Evolutionary conservation across 805 yeast genomes (phyloP), one percentile per base, ranked within the genome.

Genomic region (Yarrowia sp.): DNA sequence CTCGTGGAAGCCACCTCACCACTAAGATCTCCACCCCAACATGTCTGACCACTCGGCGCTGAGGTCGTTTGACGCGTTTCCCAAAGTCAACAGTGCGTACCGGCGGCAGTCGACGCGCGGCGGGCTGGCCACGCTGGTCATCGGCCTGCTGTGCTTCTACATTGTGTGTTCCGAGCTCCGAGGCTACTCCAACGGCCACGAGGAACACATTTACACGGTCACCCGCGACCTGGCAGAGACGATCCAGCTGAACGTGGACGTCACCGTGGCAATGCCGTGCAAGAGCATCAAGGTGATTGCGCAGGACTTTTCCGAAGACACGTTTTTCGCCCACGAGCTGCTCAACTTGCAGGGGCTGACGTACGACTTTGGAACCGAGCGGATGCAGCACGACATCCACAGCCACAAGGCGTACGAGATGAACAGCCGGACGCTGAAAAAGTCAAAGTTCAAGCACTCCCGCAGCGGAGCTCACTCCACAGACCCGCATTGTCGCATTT

Each of bases 121-220:
- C 42, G 93, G 95, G 5, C 75, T 85, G 17, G 85, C 92, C 15
- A 87, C 97, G 0, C 71, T 91, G 4, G 50, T 89, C 58, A 86
- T 92, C 15, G 81, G 84, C n/a, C 71, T 89, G 33, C 81, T 84
- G 68, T 84, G 90, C 17, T 73, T 91, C 15, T 85, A 92, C 73
- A 80, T 93, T 43, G 77, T 91, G 7, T 94, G 96, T 91, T 85
- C 91, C 14, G 96, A 93, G 75, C 78, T 92, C 36, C 97, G 98
- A 9, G 88, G 90, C 14, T 91, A 83, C 75, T 80, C 93, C 68
- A 97, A 95, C 67, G 98, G 98, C 2, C 83, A 83, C 68, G 84
- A 89, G 9, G 92, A 88, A 73, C 90, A 88, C 71, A 90, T 88
- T 72, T 95, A 91, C 76, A 80, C 83, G 3, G 96, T 95, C 5